A percentile compares a stretch with the other conserved stretches of the same genome.
phyloP scores from a whole-genome alignment of 352 stramenopile genomes.

The Blastocystis sp. region DNA sequence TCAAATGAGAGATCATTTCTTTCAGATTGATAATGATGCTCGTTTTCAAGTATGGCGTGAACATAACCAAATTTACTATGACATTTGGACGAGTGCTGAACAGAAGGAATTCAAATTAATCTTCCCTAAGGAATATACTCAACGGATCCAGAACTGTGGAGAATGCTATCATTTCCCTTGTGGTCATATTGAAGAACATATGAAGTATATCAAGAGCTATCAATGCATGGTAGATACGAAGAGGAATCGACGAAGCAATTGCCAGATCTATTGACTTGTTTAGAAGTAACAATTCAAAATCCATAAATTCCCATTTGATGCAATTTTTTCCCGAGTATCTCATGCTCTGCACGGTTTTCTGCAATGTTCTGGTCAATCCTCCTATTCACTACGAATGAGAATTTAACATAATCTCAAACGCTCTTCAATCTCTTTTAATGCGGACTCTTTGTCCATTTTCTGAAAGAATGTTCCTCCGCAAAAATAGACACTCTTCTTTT shows the following conservation, averaged over 20 bases:
- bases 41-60: slow-evolving; percentile 94
- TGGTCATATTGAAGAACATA: slow-evolving; percentile 35
- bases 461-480: slow-evolving; percentile 61
- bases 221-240: slow-evolving; percentile 21
- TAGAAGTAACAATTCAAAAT: slow-evolving; percentile 40
- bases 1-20: slow-evolving; percentile 99
- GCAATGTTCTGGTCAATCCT: slow-evolving; percentile 35
- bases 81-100: slow-evolving; percentile 70
- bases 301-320: slow-evolving; percentile 53
- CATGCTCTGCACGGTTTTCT: slow-evolving; percentile 19
- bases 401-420: background rate
- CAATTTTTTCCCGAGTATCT: background rate
- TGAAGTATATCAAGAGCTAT: slow-evolving; percentile 41
- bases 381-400: slow-evolving; percentile 3
- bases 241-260: background rate
- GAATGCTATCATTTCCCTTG: slow-evolving; percentile 33
- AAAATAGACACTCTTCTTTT: slow-evolving; percentile 24
- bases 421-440: slow-evolving; percentile 33
- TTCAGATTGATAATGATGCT: slow-evolving; percentile 92
- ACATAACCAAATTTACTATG: slow-evolving; percentile 88
- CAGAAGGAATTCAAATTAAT: slow-evolving; percentile 53
- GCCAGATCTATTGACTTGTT: slow-evolving; percentile 19
- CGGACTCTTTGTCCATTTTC: slow-evolving; percentile 27
- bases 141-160: slow-evolving; percentile 29
- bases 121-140: slow-evolving; percentile 46